A percentile compares a stretch with the other conserved stretches of the same genome.
Evolutionary conservation across 1,284 basidiomycete species (phyloP).

Genomic region (Mycena citricolor): DNA sequence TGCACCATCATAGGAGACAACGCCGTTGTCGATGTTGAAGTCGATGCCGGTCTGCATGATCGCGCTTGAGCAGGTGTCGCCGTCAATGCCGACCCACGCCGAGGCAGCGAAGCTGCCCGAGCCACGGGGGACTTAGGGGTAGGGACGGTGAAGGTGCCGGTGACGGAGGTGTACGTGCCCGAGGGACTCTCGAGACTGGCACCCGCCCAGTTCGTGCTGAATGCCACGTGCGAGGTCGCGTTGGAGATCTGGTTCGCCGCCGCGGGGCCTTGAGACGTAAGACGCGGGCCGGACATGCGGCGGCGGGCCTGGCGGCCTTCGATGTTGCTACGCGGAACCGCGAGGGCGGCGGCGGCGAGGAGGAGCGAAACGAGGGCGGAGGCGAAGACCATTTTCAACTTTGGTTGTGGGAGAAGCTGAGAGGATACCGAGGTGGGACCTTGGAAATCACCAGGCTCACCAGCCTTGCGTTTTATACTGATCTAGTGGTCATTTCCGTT

Average conservation of each 20-base stretch:
- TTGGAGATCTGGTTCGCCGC: slow-evolving; percentile 5
- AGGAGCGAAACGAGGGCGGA: slow-evolving; percentile 17
- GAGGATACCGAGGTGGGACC: no score
- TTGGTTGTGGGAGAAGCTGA: no score
- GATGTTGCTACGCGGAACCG: slow-evolving; percentile 7
- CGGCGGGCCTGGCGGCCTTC: slow-evolving; percentile 13
- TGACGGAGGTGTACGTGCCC: slow-evolving; percentile 17
- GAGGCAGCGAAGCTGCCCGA: slow-evolving; percentile 26
- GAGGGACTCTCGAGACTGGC: slow-evolving; percentile 17
- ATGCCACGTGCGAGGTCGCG: slow-evolving; percentile 7
- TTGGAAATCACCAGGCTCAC: no score
- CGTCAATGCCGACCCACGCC: slow-evolving; percentile 33
- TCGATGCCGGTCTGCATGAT: slow-evolving; percentile 28
- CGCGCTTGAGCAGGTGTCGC: slow-evolving; percentile 26
- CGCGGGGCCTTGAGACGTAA: background rate
- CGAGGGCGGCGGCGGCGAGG: slow-evolving; percentile 18
- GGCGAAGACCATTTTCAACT: no score
- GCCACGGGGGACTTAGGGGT: slow-evolving; percentile 15
- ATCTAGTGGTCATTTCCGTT: no score
- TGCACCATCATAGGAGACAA: slow-evolving; percentile 19
- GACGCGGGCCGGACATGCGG: slow-evolving; percentile 5
- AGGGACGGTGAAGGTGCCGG: slow-evolving; percentile 32
- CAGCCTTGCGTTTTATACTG: no score
- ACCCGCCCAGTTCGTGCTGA: slow-evolving; percentile 22
- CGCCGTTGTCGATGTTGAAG: slow-evolving; percentile 20